Evolutionary conservation across 2,329 filamentous ascomycete genomes (phyloP).

Genomic region (Penicillium sp.): DNA sequence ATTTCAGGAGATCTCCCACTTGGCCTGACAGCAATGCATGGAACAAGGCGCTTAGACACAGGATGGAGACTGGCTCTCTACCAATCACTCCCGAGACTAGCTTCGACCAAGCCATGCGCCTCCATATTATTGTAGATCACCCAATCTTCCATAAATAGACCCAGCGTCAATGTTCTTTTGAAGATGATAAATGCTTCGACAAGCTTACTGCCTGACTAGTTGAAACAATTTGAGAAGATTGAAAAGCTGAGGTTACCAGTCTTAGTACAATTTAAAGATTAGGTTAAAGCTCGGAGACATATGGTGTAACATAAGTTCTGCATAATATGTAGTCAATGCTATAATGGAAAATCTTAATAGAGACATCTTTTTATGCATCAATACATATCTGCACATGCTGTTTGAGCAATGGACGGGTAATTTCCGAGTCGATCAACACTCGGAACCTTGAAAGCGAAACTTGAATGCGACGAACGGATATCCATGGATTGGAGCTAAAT

Average conservation of each 20-base stretch:
- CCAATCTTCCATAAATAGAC: not conserved
- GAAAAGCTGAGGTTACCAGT: not conserved
- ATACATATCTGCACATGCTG: not conserved
- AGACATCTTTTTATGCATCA: not conserved
- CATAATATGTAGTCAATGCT: not conserved
- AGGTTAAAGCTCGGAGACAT: not conserved
- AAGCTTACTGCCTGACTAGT: not conserved
- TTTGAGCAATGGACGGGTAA: not conserved
- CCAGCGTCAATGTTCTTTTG: not conserved
- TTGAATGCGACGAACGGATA: not conserved
- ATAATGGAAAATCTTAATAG: not conserved
- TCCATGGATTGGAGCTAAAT: not conserved
- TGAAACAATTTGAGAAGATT: not conserved
- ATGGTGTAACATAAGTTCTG: not conserved
- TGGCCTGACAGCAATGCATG: not conserved
- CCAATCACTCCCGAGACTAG: not conserved
- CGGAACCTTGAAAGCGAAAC: too few relatives aligned
- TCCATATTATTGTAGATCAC: not conserved
- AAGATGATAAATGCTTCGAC: not conserved
- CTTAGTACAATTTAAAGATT: not conserved
- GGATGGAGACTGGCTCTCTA: not conserved
- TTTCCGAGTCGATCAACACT: too few relatives aligned
- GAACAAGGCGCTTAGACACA: constrained; percentile 3
- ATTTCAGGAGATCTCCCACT: not conserved
- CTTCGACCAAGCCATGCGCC: not conserved